phyloP scores from a whole-genome alignment of 345 rosid species.

The Gossypium longicalyx region DNA sequence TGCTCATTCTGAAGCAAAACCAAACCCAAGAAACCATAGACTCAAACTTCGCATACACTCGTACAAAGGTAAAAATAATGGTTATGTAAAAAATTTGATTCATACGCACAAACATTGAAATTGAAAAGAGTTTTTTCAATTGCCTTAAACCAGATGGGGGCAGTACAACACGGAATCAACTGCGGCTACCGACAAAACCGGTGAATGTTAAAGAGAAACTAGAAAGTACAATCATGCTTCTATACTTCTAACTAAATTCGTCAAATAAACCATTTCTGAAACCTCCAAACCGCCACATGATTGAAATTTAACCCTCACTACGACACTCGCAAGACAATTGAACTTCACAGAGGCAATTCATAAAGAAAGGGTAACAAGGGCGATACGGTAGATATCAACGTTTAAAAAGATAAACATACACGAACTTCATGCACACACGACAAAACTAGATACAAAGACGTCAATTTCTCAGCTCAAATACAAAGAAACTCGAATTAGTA shows the following conservation, averaged over 20 bases:
- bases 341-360: neutral
- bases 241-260: neutral
- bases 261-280: neutral
- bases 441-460: neutral
- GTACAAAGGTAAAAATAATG: neutral
- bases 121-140: neutral
- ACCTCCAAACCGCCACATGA: neutral
- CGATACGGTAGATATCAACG: neutral
- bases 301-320: neutral
- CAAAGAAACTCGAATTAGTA: conserved; percentile 1
- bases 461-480: neutral
- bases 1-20: neutral
- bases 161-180: neutral
- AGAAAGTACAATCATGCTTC: neutral
- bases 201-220: neutral
- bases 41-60: neutral
- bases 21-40: neutral
- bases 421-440: neutral
- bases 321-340: neutral
- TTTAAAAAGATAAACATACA: neutral
- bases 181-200: neutral
- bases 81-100: neutral
- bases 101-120: conserved; percentile 2
- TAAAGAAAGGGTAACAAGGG: neutral
- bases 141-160: neutral